Evolutionary conservation across 2,329 filamentous ascomycete genomes (phyloP), one percentile per base, ranked within the genome.

Genomic region (Epichloe uncinata): DNA sequence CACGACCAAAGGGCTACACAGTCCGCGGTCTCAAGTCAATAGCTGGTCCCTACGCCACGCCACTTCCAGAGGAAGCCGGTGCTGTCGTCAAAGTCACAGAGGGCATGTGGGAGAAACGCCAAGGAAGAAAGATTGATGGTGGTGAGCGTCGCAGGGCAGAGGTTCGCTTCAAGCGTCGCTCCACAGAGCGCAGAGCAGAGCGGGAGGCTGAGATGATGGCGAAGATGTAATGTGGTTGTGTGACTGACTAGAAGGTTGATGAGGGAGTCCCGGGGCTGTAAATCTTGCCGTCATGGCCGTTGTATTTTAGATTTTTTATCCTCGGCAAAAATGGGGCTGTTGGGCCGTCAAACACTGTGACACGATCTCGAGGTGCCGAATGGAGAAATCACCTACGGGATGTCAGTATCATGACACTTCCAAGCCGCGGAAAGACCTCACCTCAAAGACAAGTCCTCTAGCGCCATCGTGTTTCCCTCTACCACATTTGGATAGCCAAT

Each of bases 81-180:
- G 86, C 83, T 11, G 73, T 75, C 47, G 74, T 97, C 57, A 73
- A 75, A 55, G 76, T 87, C 20, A 80, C 82, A 50, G 90, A 96
- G 66, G 89, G 91, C 9, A 84, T 97, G 73, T 97, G 91, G 93
- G 91, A 97, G 72, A 75, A 89, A 60, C 83, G 78, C 64, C 78
- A 83, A 60, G 91, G 93, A 30, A 81, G 81, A 61, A 97, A 97
- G 82, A 83, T 98, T 57, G 90, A 97, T 68, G 93, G 93, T 62
- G 93, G 93, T 74, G 93, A 98, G 75, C 82, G 93, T 66, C 80
- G 93, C 68, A 82, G 79, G 66, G 86, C 85, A 15, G 84, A 95
- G 71, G 82, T 96, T 48, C 77, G 87, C 60, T 88, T 90, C 59
- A 95, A 95, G 82, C 84, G 81, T 70, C 79, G 84, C 56, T 81